Evolutionary conservation across 352 stramenopile genomes (phyloP).

Genomic region (Aphanomyces cochlioides): DNA sequence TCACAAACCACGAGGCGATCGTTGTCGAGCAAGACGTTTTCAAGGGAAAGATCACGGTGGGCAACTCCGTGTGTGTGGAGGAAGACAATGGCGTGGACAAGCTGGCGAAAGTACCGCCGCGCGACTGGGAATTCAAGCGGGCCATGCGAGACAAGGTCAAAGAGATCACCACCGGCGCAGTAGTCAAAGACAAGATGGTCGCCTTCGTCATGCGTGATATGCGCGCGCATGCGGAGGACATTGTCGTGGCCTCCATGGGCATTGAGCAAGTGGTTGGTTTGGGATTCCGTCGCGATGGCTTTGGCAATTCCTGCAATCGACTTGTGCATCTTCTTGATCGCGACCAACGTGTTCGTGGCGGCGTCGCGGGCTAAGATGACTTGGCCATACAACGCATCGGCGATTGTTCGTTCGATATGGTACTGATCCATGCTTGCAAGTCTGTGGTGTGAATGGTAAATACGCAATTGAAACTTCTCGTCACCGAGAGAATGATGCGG

Average conservation of each 20-base stretch:
- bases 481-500: not conserved
- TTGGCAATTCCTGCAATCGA: not conserved
- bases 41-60: slow-evolving; percentile 92
- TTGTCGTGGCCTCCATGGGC: slow-evolving; percentile 39
- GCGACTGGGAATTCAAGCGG: not conserved
- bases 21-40: slow-evolving; percentile 91
- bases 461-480: not conserved
- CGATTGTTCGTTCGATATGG: slow-evolving; percentile 4
- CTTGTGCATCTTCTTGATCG: slow-evolving; percentile 15
- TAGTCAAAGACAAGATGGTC: slow-evolving; percentile 56
- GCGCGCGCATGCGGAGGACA: slow-evolving; percentile 43
- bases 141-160: slow-evolving; percentile 9
- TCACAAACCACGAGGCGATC: slow-evolving; percentile 34
- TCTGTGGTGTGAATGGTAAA: not conserved
- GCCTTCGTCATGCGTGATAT: slow-evolving; percentile 41
- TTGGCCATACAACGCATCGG: slow-evolving; percentile 11
- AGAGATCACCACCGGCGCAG: slow-evolving; percentile 58
- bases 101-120: slow-evolving; percentile 48
- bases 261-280: not conserved
- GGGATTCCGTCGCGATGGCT: slow-evolving; percentile 8
- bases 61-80: slow-evolving; percentile 83
- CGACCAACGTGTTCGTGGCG: not conserved
- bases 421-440: not conserved
- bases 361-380: slow-evolving; percentile 2
- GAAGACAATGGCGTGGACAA: slow-evolving; percentile 78